phyloP scores from a whole-genome alignment of 306 rosid species.

The Castanopsis chinensis region DNA sequence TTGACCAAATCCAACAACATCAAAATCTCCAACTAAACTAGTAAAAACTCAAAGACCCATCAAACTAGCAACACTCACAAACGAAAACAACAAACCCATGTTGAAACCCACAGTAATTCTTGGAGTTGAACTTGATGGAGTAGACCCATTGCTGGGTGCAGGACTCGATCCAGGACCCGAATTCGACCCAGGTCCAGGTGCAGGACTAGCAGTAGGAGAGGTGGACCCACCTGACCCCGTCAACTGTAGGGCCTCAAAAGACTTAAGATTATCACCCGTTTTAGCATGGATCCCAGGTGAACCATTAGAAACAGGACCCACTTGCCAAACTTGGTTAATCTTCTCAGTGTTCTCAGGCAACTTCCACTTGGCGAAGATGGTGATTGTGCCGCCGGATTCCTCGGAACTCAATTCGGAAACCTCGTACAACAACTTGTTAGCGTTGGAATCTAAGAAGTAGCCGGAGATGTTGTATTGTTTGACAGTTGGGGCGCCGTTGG shows the following conservation, averaged over 20 bases:
- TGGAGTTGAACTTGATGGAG: neutral
- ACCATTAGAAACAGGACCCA: constrained; percentile 39
- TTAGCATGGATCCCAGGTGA: neutral
- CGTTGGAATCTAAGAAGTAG: neutral
- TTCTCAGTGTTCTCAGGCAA: constrained; percentile 32
- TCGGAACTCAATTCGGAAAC: constrained; percentile 32
- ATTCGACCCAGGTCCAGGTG: neutral
- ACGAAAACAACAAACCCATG: neutral
- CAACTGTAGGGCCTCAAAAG: neutral
- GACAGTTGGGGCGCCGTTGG: neutral
- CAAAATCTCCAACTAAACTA: neutral
- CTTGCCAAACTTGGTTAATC: constrained; percentile 69
- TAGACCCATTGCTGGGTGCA: neutral
- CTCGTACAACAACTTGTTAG: constrained; percentile 18
- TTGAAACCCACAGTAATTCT: neutral
- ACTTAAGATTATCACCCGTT: neutral
- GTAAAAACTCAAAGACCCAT: neutral
- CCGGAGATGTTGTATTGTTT: constrained; percentile 36
- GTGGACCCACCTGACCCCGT: neutral
- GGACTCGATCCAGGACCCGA: too few species aligned
- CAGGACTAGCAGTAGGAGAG: neutral
- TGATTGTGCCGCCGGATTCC: neutral
- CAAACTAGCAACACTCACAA: neutral
- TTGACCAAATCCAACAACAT: too few species aligned
- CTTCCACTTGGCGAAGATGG: constrained; percentile 42